Evolutionary conservation across 495 filamentous ascomycete species (phyloP).

Genomic region (Hypoxylon crocopeplum): DNA sequence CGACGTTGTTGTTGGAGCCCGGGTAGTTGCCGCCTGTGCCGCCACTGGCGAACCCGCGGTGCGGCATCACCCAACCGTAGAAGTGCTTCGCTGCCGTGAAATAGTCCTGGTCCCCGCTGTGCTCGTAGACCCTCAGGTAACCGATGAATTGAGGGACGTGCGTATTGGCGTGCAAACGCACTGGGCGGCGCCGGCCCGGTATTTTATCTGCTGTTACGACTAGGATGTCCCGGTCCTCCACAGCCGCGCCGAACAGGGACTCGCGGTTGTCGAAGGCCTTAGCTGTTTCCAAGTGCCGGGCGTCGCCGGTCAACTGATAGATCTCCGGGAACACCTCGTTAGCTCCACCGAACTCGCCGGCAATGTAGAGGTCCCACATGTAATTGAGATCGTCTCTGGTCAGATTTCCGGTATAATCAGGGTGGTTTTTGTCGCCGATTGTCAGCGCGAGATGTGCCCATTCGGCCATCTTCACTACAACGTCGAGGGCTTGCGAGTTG

Average conservation of each 20-base stretch:
- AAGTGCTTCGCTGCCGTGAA: constrained; percentile 43
- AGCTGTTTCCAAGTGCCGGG: constrained; percentile 38
- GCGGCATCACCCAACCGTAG: constrained; percentile 40
- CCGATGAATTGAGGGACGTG: constrained; percentile 46
- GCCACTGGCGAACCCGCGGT: constrained; percentile 42
- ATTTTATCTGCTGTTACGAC: constrained; percentile 19
- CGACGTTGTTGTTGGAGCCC: constrained; percentile 39
- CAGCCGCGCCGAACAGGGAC: constrained; percentile 36
- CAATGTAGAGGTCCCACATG: constrained; percentile 36
- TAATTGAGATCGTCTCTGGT: constrained; percentile 33
- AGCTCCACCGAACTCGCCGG: constrained; percentile 39
- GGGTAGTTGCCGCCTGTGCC: constrained; percentile 31
- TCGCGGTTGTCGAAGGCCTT: constrained; percentile 45
- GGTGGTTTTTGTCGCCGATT: constrained; percentile 32
- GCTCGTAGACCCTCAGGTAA: constrained; percentile 40
- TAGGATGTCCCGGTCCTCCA: constrained; percentile 26
- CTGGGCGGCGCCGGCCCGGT: constrained; percentile 24
- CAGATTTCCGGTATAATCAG: constrained; percentile 27
- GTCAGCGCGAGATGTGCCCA: constrained; percentile 36
- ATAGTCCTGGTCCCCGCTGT: constrained; percentile 40
- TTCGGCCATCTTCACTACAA: constrained; percentile 30
- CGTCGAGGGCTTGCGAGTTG: constrained; percentile 20
- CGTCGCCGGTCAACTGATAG: constrained; percentile 40
- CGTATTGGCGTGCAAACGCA: constrained; percentile 43
- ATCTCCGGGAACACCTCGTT: constrained; percentile 44